Evolutionary conservation across 257 asterid species (phyloP).

Genomic region (Scutellaria baicalensis): DNA sequence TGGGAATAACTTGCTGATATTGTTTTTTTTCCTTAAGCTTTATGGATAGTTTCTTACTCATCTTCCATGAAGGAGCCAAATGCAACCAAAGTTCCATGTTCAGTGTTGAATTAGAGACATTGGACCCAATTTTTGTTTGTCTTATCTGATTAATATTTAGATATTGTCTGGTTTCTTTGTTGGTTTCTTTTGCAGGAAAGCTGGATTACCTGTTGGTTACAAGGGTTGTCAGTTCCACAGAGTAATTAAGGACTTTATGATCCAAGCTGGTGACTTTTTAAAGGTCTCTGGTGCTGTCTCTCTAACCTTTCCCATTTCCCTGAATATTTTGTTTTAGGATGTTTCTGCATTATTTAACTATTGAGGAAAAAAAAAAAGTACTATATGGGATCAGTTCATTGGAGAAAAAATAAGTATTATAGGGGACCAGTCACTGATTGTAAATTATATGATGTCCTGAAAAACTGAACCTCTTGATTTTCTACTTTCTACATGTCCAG

Average conservation of each 20-base stretch:
- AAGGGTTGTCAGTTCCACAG: conserved; percentile 90
- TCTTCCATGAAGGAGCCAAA: too few relatives aligned
- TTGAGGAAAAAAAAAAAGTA: not conserved
- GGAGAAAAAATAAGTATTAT: not conserved
- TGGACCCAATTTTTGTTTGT: not conserved
- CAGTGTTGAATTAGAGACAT: too few relatives aligned
- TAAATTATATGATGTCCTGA: not conserved
- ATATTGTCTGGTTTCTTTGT: conserved; percentile 5
- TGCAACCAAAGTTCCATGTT: too few relatives aligned
- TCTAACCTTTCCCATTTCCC: not conserved
- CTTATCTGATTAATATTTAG: not conserved
- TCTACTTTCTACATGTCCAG: not conserved
- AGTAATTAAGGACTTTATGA: conserved; percentile 95
- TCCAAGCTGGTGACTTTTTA: conserved; percentile 94
- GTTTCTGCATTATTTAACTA: not conserved
- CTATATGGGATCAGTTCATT: not conserved
- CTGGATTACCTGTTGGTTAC: conserved; percentile 80
- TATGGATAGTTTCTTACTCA: not conserved
- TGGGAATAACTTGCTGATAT: not conserved
- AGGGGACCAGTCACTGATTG: not conserved
- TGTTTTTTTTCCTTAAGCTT: not conserved
- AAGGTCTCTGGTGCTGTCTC: conserved; percentile 41
- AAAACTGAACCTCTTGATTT: not conserved
- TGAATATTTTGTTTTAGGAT: not conserved
- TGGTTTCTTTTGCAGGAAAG: conserved; percentile 54